A percentile compares a stretch with the other conserved stretches of the same genome.
Conservation (phyloP, 495 filamentous ascomycete genomes). For the Neurospora sp. region DNA sequence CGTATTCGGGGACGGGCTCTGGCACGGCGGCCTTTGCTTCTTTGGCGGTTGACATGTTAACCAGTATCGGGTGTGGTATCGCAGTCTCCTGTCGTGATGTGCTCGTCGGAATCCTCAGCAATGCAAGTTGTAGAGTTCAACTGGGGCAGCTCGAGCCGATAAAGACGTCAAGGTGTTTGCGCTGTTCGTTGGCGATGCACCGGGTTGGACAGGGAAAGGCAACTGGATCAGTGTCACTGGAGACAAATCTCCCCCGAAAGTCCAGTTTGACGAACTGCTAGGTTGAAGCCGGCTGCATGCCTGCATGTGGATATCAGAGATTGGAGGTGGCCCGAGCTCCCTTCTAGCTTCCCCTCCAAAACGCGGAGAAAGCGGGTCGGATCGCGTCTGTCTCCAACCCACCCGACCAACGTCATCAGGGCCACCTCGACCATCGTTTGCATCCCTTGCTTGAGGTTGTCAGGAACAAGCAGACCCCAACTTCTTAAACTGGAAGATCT, state of each 20-base stretch:
- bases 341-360: constrained; percentile 1
- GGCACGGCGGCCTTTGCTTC: constrained; percentile 6
- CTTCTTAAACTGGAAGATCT: neutral
- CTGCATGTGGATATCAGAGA: constrained; percentile 3
- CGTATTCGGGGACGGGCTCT: constrained; percentile 4
- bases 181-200: neutral
- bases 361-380: neutral
- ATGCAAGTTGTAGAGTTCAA: neutral
- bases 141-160: neutral
- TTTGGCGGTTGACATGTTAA: constrained; percentile 2
- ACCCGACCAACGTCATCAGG: neutral
- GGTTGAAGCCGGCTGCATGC: constrained; percentile 17
- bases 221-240: neutral
- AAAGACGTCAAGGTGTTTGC: neutral
- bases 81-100: neutral
- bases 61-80: neutral
- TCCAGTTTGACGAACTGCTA: constrained; percentile 2
- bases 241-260: constrained; percentile 1
- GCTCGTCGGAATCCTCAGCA: neutral
- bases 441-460: neutral
- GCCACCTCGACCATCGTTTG: neutral
- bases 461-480: neutral
- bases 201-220: neutral
- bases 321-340: constrained; percentile 16
- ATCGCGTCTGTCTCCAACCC: neutral